Evolutionary conservation across 169 alveolate species (phyloP), one percentile per base, ranked within the genome.

Genomic region (Cryptosporidium xiaoi): DNA sequence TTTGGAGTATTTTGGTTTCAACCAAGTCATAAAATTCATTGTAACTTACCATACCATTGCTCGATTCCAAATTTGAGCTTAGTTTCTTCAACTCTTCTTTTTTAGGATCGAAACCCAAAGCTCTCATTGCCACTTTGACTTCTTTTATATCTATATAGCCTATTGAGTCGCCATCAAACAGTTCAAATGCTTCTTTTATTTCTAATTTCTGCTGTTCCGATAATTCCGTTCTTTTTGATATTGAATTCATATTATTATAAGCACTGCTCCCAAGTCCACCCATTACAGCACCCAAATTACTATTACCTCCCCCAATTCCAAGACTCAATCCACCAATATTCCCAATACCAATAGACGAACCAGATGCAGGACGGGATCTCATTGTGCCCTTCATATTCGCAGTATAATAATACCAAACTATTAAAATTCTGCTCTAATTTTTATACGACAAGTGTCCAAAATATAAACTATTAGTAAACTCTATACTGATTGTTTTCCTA

Each of bases 41-140:
- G 85, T 92, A 95, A 55, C 94, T 96, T 7, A 77, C 87, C 87
- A 77, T 77, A 27, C 87, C 87, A 53, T 69, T 69, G 27, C 56
- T 58, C 20, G 55, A 2, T 24, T 95, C 97, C 15, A 93, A 92
- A 64, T 93, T 96, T 20, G 92, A 77, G 65, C 93, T 83, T 90
- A 94, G 90, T 65, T 92, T 90, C 62, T 90, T 92, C 55, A 98
- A 97, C 66, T 97, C 99, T 60, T 96, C 97, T 90, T 97, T 97
- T 93, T 97, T 97, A 20, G 97, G 97, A 62, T 98, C 99, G 85
- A 97, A 97, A 3, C 99, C 99, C 31, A 98, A 94, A 1, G 99
- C 99, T 64, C 99, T 90, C 98, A 98, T 97, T n/a, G 99, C 99
- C 18, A 97, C 99, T 94, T 97, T 98, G 33, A 98, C 95, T 84